phyloP scores from a whole-genome alignment of 495 filamentous ascomycete genomes.

The Articulospora tetracladia region DNA sequence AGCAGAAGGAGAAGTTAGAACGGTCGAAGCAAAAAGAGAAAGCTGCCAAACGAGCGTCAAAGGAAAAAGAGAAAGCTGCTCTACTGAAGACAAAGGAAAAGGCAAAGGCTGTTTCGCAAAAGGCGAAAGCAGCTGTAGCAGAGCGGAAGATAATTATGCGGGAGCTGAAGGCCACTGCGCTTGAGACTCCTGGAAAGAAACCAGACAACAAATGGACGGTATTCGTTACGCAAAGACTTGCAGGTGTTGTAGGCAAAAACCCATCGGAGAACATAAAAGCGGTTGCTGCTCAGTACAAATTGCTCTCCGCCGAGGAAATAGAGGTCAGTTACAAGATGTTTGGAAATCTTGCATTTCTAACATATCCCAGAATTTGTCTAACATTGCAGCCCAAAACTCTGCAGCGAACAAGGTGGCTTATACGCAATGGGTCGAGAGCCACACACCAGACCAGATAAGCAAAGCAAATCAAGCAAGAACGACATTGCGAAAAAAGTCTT shows the following conservation, averaged over 20 bases:
- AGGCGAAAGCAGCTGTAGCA: background rate
- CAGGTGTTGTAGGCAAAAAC: background rate
- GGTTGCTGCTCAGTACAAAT: conserved; percentile 12
- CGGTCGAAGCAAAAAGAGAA: background rate
- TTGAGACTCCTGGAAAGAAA: conserved; percentile 1
- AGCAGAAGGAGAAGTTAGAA: background rate
- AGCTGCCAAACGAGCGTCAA: background rate
- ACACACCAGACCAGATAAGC: conserved; percentile 54
- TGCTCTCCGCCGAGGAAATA: conserved; percentile 14
- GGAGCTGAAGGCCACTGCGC: conserved; percentile 10
- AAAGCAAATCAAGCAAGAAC: conserved; percentile 56
- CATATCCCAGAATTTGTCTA: conserved; percentile 44
- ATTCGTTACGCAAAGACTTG: background rate
- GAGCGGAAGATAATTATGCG: background rate
- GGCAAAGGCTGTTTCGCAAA: background rate
- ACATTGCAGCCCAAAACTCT: conserved; percentile 44
- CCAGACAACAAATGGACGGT: conserved; percentile 6
- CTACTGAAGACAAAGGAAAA: background rate
- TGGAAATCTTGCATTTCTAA: conserved; percentile 9
- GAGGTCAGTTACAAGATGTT: conserved; percentile 16
- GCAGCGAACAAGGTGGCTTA: conserved; percentile 36
- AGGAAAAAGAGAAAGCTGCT: background rate
- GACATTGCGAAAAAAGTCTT: conserved; percentile 30
- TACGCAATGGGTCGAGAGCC: conserved; percentile 48
- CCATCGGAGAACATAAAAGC: background rate